Conservation (phyloP, 1,139 yeast genomes). For the Hyphopichia fennica region DNA sequence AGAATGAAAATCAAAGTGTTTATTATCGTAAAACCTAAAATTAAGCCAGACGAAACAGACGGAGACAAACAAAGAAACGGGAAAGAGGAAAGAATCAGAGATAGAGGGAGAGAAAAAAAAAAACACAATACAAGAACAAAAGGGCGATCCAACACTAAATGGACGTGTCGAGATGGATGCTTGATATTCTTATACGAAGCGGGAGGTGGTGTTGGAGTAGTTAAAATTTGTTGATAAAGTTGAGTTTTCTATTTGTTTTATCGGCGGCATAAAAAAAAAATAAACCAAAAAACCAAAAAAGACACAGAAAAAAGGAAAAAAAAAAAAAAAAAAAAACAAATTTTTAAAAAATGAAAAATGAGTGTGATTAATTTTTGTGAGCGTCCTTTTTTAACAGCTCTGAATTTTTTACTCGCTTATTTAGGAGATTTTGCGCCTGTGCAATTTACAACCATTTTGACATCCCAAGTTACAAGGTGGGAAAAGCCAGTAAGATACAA, state of each 20-base stretch:
- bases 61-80: not conserved
- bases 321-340: no score
- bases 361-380: not conserved
- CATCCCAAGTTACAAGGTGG: not conserved
- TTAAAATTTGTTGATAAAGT: no score
- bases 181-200: no score
- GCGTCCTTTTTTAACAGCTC: not conserved
- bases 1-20: no score
- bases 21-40: no score
- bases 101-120: not conserved
- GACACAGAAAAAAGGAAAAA: no score
- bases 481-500: no score
- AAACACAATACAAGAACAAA: not conserved
- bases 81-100: no score
- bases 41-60: not conserved
- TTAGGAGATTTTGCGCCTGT: not conserved
- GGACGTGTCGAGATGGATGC: no score
- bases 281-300: no score
- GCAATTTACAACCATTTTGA: not conserved
- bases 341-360: no score
- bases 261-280: not conserved
- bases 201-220: no score
- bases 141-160: not conserved
- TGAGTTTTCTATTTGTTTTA: not conserved
- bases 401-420: not conserved